Evolutionary conservation across 1,284 basidiomycete genomes (phyloP).

Genomic region (Coriolopsis trogii): DNA sequence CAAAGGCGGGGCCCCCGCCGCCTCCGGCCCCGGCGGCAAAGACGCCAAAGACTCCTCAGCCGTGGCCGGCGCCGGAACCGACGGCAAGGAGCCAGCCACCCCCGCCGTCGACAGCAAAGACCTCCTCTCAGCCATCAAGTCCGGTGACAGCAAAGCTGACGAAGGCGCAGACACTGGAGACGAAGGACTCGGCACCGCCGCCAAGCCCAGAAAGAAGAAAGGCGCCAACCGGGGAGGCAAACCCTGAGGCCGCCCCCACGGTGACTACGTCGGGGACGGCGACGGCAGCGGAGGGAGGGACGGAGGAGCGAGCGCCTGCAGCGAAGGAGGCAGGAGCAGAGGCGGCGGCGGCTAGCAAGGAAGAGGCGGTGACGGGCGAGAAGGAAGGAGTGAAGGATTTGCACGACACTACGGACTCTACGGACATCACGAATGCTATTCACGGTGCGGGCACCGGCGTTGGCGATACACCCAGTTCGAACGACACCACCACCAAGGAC

Average conservation of each 20-base stretch:
- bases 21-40: conserved; percentile 11
- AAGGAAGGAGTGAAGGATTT: conserved; percentile 11
- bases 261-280: background rate
- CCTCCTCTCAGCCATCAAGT: conserved; percentile 13
- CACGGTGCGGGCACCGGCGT: conserved; percentile 23
- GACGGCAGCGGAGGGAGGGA: background rate
- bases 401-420: conserved; percentile 25
- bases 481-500: too few relatives aligned
- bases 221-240: conserved; percentile 1
- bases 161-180: conserved; percentile 23
- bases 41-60: conserved; percentile 12
- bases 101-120: conserved; percentile 17
- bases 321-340: background rate
- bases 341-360: background rate
- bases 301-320: background rate
- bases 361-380: background rate
- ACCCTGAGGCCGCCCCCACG: background rate
- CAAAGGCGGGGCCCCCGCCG: conserved; percentile 17
- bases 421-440: conserved; percentile 25
- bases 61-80: conserved; percentile 19
- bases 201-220: background rate
- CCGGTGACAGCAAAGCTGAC: conserved; percentile 16
- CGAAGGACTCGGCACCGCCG: conserved; percentile 3
- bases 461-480: conserved; percentile 11
- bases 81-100: conserved; percentile 15